A percentile compares a stretch with the other conserved stretches of the same genome.
Conservation (phyloP, 2,329 filamentous ascomycete genomes). For the Esteya vermicola region DNA sequence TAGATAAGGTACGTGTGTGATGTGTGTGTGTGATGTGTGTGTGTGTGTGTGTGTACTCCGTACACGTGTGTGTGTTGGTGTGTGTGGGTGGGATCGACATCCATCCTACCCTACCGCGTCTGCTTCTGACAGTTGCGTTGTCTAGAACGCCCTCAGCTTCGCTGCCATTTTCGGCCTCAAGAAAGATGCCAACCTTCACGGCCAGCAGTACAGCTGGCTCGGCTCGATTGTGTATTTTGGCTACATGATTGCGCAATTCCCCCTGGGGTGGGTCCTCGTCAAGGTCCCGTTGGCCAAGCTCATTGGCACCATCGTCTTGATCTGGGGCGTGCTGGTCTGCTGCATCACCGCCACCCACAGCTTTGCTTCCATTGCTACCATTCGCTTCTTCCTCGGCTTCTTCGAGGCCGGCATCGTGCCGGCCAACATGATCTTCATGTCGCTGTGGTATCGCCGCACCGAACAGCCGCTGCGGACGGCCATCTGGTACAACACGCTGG, state of each 20-base stretch:
- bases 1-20: not conserved
- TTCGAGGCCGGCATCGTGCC: conserved; percentile 21
- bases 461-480: conserved; percentile 2
- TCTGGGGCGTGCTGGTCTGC: conserved; percentile 18
- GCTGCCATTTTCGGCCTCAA: conserved; percentile 1
- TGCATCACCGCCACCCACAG: conserved; percentile 19
- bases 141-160: not conserved
- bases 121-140: too few relatives aligned
- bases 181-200: not conserved
- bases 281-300: not conserved
- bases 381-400: conserved; percentile 22
- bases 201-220: conserved; percentile 3
- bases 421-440: conserved; percentile 22
- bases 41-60: too few relatives aligned
- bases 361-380: conserved; percentile 18
- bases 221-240: conserved; percentile 2
- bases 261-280: not conserved
- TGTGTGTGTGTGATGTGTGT: too few relatives aligned
- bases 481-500: conserved; percentile 1
- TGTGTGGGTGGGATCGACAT: too few relatives aligned
- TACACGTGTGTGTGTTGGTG: too few relatives aligned
- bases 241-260: conserved; percentile 1
- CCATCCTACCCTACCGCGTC: too few relatives aligned
- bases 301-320: conserved; percentile 14
- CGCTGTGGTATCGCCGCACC: conserved; percentile 16